Percentiles rank a stretch among this genome's conserved stretches.
Conservation (phyloP, 495 filamentous ascomycete species). For the Hapsidospora chrysogenum region DNA sequence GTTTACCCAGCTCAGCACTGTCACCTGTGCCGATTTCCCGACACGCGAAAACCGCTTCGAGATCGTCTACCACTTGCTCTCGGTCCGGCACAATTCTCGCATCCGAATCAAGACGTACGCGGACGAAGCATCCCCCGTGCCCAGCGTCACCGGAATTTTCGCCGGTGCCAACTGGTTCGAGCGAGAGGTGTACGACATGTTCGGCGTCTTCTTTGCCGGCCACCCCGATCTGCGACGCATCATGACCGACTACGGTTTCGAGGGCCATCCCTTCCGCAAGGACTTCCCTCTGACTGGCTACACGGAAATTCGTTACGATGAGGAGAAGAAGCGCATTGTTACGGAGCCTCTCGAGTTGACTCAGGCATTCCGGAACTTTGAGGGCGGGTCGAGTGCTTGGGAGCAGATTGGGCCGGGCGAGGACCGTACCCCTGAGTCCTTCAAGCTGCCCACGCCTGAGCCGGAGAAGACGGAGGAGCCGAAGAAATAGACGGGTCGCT, state of each 20-base stretch:
- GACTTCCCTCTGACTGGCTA: conserved; percentile 98
- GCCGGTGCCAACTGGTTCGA: conserved; percentile 99
- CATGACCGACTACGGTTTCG: conserved; percentile 99
- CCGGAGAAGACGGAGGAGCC: conserved; percentile 67
- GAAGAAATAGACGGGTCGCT: not conserved
- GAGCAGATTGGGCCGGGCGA: conserved; percentile 78
- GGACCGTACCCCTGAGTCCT: conserved; percentile 69
- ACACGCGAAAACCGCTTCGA: conserved; percentile 91
- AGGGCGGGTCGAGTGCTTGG: conserved; percentile 68
- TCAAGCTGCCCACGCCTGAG: conserved; percentile 90
- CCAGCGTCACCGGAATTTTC: conserved; percentile 68
- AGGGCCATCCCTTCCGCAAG: conserved; percentile 92
- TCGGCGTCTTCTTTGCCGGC: conserved; percentile 88
- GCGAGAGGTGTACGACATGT: conserved; percentile 93
- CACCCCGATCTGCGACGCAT: conserved; percentile 96
- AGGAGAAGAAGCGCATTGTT: conserved; percentile 99
- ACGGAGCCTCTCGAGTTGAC: conserved; percentile 94
- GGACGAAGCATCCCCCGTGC: conserved; percentile 89
- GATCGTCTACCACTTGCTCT: conserved; percentile 94
- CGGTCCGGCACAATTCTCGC: conserved; percentile 85
- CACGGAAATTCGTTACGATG: conserved; percentile 94
- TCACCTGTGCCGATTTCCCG: conserved; percentile 91
- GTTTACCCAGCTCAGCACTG: conserved; percentile 81
- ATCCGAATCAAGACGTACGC: conserved; percentile 98
- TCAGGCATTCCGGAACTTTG: conserved; percentile 98